Base-by-base conservation (phyloP, 805 yeast species). In the Ogataea nonfermentans region DNA sequence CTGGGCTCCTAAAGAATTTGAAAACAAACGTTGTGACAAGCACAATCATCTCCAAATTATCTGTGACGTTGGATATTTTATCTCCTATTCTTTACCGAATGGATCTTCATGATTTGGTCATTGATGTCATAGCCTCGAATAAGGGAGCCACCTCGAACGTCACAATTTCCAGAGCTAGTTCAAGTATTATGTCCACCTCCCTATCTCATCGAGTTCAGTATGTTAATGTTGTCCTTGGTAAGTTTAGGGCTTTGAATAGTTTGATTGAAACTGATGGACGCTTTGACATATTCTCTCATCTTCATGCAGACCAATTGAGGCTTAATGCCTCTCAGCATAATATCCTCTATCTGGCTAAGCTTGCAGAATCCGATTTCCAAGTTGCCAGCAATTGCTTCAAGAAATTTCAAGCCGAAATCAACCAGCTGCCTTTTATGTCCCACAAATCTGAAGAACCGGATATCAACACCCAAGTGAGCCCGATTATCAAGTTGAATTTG, bases 1-100 rank as follows among this genome's bases (percentile, higher is more conserved):
- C 8, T 16, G 25, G 25, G 14, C 11, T 42, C 20, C 29, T 46
- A 7, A 25, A 37, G 9, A 17, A 25, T 7, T 26, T 44, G 19
- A 7, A 15, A 3, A 17, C 37, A 14, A 29, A 19, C 3, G 20
- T 44, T 9, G 28, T 32, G 9, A 52, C 46, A 9, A 23, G 37
- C 19, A 15, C 46, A 7, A 14, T 14, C 6, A 32, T 51, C 10
- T 32, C 39, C 13, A 43, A 37, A 23, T 22, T 50, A 9, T 38
- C 32, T 9, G n/a, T 48, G 5, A 37, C 43, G 11, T 16, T 48
- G 15, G 48, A 42, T n/a, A 3, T 47, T 6, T 16, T 48, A 14
- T 41, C 53, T 3, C 55, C 56, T 4, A 3, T 52, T 9, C 22
- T 32, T 29, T 69, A 14, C 23, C 32, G 14, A 7, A 5, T 46